Conservation (phyloP, 208 protist genomes). For the Herpetomonas tarakana region DNA sequence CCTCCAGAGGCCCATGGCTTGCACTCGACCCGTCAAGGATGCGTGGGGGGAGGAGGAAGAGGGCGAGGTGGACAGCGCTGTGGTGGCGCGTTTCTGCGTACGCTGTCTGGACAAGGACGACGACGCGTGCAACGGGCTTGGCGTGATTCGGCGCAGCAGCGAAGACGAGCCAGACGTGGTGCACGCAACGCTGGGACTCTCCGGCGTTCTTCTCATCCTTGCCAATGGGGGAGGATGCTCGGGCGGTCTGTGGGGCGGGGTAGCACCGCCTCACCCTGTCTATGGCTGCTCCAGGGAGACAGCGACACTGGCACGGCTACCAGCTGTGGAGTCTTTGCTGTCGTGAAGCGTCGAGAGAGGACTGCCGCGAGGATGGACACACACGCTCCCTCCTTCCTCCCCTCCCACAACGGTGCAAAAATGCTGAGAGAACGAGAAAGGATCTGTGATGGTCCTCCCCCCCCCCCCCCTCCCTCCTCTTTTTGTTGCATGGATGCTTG, state of each 20-base stretch:
- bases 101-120: neutral
- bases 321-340: neutral
- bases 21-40: too few relatives aligned
- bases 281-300: constrained; percentile 20
- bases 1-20: constrained; percentile 7
- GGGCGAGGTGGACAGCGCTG: constrained; percentile 7
- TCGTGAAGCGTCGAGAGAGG: neutral
- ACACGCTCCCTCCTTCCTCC: too few relatives aligned
- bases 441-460: too few relatives aligned
- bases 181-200: constrained; percentile 19
- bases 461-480: too few relatives aligned
- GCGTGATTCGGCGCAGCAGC: constrained; percentile 10
- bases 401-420: too few relatives aligned
- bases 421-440: too few relatives aligned
- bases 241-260: neutral
- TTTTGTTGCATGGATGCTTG: too few relatives aligned
- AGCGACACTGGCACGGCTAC: constrained; percentile 8
- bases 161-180: constrained; percentile 8
- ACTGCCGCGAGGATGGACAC: too few relatives aligned
- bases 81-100: constrained; percentile 10
- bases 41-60: constrained; percentile 2
- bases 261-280: constrained; percentile 18
- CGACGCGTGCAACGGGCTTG: constrained; percentile 2
- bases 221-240: neutral
- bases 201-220: constrained; percentile 9